phyloP scores from a whole-genome alignment of 148 eudicot genomes.

The Tetragonia tetragonoides region DNA sequence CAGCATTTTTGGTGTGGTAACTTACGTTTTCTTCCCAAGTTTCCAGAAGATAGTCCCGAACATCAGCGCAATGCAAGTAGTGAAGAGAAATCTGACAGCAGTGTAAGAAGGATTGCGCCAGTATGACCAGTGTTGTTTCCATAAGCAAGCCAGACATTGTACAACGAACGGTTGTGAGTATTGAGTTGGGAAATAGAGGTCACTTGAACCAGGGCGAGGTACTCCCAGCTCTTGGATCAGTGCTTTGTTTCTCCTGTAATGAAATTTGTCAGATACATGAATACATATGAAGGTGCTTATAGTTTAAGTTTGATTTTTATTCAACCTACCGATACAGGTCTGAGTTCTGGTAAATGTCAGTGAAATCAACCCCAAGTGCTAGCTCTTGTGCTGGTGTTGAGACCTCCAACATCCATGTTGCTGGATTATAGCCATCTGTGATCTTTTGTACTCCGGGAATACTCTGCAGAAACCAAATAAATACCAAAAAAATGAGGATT shows the following conservation, averaged over 20 bases:
- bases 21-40: constrained; percentile 62
- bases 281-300: not conserved
- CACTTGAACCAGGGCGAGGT: constrained; percentile 56
- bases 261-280: not conserved
- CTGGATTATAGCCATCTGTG: constrained; percentile 56
- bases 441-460: constrained; percentile 55
- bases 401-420: constrained; percentile 81
- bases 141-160: constrained; percentile 64
- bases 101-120: constrained; percentile 79
- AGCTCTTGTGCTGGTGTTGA: constrained; percentile 56
- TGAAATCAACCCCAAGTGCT: constrained; percentile 57
- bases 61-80: constrained; percentile 41
- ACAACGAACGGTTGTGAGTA: constrained; percentile 54
- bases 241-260: constrained; percentile 71
- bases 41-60: constrained; percentile 82
- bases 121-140: constrained; percentile 76
- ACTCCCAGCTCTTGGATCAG: constrained; percentile 46
- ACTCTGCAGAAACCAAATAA: constrained; percentile 32
- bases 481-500: not conserved
- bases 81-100: constrained; percentile 60
- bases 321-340: constrained; percentile 49
- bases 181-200: constrained; percentile 49
- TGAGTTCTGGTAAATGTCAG: constrained; percentile 42
- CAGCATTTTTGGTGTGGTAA: not conserved
- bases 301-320: not conserved